Evolutionary conservation across 2,329 filamentous ascomycete species (phyloP).

Genomic region (Paraphoma chrysanthemicola): DNA sequence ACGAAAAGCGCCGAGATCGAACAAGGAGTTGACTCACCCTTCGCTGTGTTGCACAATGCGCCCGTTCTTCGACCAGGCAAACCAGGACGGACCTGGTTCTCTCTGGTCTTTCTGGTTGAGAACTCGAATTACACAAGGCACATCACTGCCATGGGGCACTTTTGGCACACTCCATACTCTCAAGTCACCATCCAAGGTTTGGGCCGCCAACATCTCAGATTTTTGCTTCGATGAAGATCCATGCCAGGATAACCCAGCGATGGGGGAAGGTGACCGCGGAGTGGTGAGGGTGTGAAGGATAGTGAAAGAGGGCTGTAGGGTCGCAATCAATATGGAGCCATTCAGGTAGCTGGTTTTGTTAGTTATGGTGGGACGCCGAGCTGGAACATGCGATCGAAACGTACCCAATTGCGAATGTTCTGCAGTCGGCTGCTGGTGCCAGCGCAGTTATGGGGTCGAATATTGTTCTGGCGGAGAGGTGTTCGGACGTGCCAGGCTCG

Average conservation of each 20-base stretch:
- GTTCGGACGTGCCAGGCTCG: slow-evolving; percentile 90
- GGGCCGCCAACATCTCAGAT: slow-evolving; percentile 95
- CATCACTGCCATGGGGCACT: slow-evolving; percentile 69
- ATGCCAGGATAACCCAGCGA: slow-evolving; percentile 91
- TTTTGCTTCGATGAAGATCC: slow-evolving; percentile 95
- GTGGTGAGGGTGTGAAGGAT: slow-evolving; percentile 93
- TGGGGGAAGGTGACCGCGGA: slow-evolving; percentile 81
- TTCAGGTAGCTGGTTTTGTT: slow-evolving; percentile 78
- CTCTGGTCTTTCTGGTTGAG: slow-evolving; percentile 80
- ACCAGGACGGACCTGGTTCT: slow-evolving; percentile 84
- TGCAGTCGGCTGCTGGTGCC: slow-evolving; percentile 86
- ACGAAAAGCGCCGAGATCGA: too few relatives aligned
- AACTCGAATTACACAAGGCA: slow-evolving; percentile 87
- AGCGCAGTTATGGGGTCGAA: slow-evolving; percentile 95
- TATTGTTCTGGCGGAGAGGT: slow-evolving; percentile 88
- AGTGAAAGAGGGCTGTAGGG: slow-evolving; percentile 87
- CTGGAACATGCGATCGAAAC: slow-evolving; percentile 25
- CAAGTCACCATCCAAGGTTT: slow-evolving; percentile 89
- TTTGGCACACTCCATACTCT: slow-evolving; percentile 97
- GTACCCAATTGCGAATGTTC: slow-evolving; percentile 95
- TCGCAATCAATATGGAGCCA: slow-evolving; percentile 89
- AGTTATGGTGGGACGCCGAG: slow-evolving; percentile 15
- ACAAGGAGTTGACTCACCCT: slow-evolving; percentile 66
- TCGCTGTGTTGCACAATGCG: slow-evolving; percentile 92
- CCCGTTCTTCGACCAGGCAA: slow-evolving; percentile 98